Conservation (phyloP, 306 rosid genomes). For the Lagenaria siceraria region DNA sequence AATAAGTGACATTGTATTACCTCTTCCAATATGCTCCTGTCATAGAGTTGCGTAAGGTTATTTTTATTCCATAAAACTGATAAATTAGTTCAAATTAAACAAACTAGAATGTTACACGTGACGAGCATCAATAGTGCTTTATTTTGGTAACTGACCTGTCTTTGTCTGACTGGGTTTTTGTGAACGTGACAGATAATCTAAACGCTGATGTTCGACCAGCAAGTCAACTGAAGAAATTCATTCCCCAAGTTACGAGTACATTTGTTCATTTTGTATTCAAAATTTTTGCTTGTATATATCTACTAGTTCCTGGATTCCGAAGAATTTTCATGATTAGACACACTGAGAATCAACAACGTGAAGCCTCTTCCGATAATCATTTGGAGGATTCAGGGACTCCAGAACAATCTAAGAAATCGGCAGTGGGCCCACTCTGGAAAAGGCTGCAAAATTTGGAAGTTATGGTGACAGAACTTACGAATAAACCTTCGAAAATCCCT, state of each 20-base stretch:
- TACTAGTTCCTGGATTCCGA: constrained; percentile 33
- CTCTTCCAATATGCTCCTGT: background rate
- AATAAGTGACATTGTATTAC: background rate
- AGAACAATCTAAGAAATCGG: constrained; percentile 30
- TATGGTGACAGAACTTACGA: constrained; percentile 53
- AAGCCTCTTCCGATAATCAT: constrained; percentile 16
- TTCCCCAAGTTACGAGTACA: constrained; percentile 28
- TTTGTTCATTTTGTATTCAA: constrained; percentile 33
- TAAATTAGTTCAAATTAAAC: background rate
- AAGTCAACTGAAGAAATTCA: constrained; percentile 29
- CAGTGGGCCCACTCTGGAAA: constrained; percentile 53
- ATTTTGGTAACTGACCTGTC: constrained; percentile 16
- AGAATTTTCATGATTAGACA: constrained; percentile 20
- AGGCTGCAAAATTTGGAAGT: constrained; percentile 75
- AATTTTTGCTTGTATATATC: constrained; percentile 40
- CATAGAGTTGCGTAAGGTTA: background rate
- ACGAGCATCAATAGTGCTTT: background rate
- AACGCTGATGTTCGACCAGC: constrained; percentile 18
- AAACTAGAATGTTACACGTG: background rate
- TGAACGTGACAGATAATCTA: constrained; percentile 39
- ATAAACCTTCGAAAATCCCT: constrained; percentile 79
- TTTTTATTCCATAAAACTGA: background rate
- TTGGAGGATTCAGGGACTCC: constrained; percentile 25
- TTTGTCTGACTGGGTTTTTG: constrained; percentile 1
- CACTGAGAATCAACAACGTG: constrained; percentile 19